These are phyloP conservation scores for Phialocephala sp. DNA, from an alignment of 2,329 filamentous ascomycete genomes.

Conservation along the genomic window DNA sequence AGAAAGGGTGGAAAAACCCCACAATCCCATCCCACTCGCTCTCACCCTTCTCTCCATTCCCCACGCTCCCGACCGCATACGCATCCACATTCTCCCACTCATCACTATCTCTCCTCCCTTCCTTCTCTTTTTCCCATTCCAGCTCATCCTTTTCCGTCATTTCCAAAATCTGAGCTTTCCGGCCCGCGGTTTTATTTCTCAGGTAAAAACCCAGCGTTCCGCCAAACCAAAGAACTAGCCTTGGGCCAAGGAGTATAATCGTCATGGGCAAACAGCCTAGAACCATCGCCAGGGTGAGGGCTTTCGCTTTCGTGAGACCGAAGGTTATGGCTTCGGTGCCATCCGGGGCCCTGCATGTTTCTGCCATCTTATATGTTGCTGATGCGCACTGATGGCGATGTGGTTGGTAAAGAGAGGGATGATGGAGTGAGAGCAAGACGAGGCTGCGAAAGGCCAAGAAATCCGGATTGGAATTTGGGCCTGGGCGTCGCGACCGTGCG, in stretches of 20 bases:
- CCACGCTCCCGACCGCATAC: constrained; percentile 51
- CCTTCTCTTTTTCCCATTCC: constrained; percentile 27
- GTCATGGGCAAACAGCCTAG: constrained; percentile 43
- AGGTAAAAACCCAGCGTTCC: constrained; percentile 64
- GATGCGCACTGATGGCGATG: neutral
- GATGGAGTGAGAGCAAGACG: neutral
- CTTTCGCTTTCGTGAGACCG: constrained; percentile 39
- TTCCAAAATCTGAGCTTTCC: constrained; percentile 62
- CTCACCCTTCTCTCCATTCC: constrained; percentile 51
- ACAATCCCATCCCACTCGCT: constrained; percentile 82
- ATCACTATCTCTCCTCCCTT: constrained; percentile 54
- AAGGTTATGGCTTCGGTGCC: constrained; percentile 40
- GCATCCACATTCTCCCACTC: constrained; percentile 76
- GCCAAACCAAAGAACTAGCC: constrained; percentile 41
- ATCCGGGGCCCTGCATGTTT: constrained; percentile 41
- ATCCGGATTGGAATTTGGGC: constrained; percentile 10
- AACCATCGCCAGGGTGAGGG: constrained; percentile 40
- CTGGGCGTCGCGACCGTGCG: neutral
- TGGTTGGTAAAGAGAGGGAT: constrained; percentile 9
- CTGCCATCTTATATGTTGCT: constrained; percentile 18
- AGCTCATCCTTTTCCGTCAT: constrained; percentile 50
- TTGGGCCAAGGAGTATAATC: constrained; percentile 37
- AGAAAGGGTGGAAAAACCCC: constrained; percentile 98
- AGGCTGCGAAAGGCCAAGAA: constrained; percentile 17
- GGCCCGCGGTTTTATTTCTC: constrained; percentile 66